phyloP scores from a whole-genome alignment of 495 filamentous ascomycete genomes.

The Talaromyces thailandensis region DNA sequence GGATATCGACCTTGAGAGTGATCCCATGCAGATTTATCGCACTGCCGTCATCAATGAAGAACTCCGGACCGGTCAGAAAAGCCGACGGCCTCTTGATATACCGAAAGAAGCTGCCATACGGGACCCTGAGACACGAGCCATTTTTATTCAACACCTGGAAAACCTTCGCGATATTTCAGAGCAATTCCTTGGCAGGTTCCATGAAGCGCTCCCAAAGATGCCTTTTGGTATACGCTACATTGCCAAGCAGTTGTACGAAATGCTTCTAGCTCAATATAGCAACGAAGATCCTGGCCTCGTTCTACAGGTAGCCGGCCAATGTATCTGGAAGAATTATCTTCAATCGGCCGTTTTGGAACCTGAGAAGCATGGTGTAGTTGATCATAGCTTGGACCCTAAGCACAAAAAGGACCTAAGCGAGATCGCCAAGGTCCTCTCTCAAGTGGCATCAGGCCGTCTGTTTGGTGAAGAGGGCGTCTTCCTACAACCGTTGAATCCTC shows the following conservation, averaged over 20 bases:
- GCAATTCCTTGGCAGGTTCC: slow-evolving; percentile 71
- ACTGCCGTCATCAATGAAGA: slow-evolving; percentile 95
- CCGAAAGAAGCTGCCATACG: slow-evolving; percentile 86
- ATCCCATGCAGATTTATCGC: slow-evolving; percentile 95
- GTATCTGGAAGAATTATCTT: slow-evolving; percentile 90
- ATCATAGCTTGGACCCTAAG: slow-evolving; percentile 76
- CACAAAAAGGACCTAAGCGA: slow-evolving; percentile 90
- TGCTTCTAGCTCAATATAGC: slow-evolving; percentile 64
- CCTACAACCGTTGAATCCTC: slow-evolving; percentile 86
- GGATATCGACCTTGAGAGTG: slow-evolving; percentile 86
- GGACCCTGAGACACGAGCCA: slow-evolving; percentile 81
- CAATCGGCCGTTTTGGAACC: slow-evolving; percentile 80
- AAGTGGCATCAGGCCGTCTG: slow-evolving; percentile 72
- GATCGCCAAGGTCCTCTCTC: slow-evolving; percentile 82
- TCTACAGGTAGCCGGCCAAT: slow-evolving; percentile 76
- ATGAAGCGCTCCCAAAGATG: slow-evolving; percentile 78
- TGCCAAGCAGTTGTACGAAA: slow-evolving; percentile 75
- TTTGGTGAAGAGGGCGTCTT: slow-evolving; percentile 95
- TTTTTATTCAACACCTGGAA: slow-evolving; percentile 87
- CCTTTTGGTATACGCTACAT: slow-evolving; percentile 90
- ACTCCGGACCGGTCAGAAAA: slow-evolving; percentile 78
- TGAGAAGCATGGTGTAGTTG: slow-evolving; percentile 82
- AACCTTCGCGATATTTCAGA: slow-evolving; percentile 90
- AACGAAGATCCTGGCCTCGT: slow-evolving; percentile 69
- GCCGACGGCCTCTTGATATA: slow-evolving; percentile 68